phyloP scores from a whole-genome alignment of 176 grass and related monocot genomes.

The Aegilops longissima region DNA sequence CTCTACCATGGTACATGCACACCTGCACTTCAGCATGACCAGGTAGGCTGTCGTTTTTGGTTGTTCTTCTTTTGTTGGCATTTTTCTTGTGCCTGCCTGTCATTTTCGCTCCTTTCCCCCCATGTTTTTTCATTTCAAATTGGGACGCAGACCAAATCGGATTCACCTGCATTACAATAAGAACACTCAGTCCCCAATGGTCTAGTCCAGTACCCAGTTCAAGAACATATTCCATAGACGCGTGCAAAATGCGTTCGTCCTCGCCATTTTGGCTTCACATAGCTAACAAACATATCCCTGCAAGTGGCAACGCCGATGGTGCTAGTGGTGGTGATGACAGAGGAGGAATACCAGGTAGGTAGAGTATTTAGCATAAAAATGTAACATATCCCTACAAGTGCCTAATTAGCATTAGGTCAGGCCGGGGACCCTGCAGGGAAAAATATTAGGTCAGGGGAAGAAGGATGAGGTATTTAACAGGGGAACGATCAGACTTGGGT shows the following conservation, averaged over 20 bases:
- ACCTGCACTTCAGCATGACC: too few species aligned
- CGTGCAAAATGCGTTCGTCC: neutral
- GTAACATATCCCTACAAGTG: neutral
- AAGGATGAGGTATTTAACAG: conserved; percentile 18
- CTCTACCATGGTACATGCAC: too few species aligned
- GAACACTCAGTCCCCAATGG: neutral
- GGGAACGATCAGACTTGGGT: neutral
- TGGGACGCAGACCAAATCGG: neutral
- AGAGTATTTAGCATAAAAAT: neutral
- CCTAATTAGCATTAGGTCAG: neutral
- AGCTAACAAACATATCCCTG: neutral
- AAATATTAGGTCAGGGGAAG: neutral
- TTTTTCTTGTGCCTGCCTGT: too few species aligned
- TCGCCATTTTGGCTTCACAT: neutral
- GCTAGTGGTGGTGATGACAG: neutral
- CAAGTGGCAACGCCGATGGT: neutral
- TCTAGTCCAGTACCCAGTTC: neutral
- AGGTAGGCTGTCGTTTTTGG: too few species aligned
- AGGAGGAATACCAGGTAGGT: neutral
- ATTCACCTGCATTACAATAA: neutral
- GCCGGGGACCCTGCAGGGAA: too few species aligned
- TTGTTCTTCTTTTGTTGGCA: too few species aligned
- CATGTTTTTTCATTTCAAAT: neutral
- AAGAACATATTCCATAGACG: neutral
- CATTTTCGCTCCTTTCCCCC: too few species aligned